A percentile compares a stretch with the other conserved stretches of the same genome.
Evolutionary conservation across 208 protist genomes (phyloP).

Genomic region (Acanthamoeba culbertsoni): DNA sequence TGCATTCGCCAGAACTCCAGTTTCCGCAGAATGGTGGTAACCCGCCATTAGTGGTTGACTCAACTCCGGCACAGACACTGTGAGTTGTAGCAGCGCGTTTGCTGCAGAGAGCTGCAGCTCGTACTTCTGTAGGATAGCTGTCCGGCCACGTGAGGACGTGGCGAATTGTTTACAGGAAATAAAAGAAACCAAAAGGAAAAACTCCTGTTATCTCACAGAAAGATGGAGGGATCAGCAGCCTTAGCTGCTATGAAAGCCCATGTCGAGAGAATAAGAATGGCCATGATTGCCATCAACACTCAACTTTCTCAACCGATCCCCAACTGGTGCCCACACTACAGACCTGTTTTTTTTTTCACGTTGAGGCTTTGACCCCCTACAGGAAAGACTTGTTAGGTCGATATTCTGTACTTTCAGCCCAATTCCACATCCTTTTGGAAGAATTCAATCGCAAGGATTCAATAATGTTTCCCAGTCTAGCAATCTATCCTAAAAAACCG

Average conservation of each 20-base stretch:
- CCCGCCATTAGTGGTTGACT: background rate
- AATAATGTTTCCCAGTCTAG: background rate
- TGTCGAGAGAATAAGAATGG: background rate
- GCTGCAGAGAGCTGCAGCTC: background rate
- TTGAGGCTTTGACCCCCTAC: background rate
- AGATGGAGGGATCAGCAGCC: background rate
- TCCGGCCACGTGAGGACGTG: too few species aligned
- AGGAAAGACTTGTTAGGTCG: slow-evolving; percentile 27
- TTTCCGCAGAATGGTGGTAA: background rate
- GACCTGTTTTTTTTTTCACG: background rate
- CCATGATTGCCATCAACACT: background rate
- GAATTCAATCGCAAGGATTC: slow-evolving; percentile 1
- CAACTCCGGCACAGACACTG: background rate
- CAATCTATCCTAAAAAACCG: slow-evolving; percentile 13
- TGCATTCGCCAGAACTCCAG: too few species aligned
- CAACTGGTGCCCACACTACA: background rate
- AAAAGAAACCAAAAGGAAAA: too few species aligned
- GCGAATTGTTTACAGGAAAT: too few species aligned
- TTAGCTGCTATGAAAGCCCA: slow-evolving; percentile 25
- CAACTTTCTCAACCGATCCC: background rate
- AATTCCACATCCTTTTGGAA: slow-evolving; percentile 49
- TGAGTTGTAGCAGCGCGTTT: background rate
- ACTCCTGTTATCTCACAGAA: too few species aligned
- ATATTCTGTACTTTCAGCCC: slow-evolving; percentile 15
- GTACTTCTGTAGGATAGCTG: background rate